A percentile compares a stretch with the other conserved stretches of the same genome.
These are phyloP conservation scores for Vitis rotundifolia DNA, from an alignment of 164 flowering plant genomes.

Conservation along the genomic window DNA sequence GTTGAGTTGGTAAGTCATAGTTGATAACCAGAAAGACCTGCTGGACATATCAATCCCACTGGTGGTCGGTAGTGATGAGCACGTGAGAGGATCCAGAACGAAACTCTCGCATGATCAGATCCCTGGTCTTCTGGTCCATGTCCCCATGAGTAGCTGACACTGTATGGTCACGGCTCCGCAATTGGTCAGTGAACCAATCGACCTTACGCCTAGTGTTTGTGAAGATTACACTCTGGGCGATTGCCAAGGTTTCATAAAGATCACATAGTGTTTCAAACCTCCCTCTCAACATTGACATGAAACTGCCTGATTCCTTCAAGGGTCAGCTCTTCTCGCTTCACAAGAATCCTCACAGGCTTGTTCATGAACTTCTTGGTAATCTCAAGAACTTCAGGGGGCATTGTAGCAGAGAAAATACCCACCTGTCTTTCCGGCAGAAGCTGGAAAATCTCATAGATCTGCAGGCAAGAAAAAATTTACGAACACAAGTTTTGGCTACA, in stretches of 20 bases:
- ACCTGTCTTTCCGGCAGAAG: slow-evolving; percentile 50
- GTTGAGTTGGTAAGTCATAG: slow-evolving; percentile 50
- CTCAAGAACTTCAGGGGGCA: slow-evolving; percentile 57
- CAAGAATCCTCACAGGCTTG: slow-evolving; percentile 54
- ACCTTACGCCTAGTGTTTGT: slow-evolving; percentile 60
- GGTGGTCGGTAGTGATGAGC: slow-evolving; percentile 56
- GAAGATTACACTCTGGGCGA: slow-evolving; percentile 56
- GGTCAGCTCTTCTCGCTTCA: slow-evolving; percentile 56
- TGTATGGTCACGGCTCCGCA: slow-evolving; percentile 48
- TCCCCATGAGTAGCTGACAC: slow-evolving; percentile 55
- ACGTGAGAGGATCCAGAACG: slow-evolving; percentile 54
- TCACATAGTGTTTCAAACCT: slow-evolving; percentile 58
- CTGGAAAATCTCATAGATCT: slow-evolving; percentile 55
- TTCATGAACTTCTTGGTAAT: slow-evolving; percentile 59
- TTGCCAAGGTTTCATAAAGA: slow-evolving; percentile 47
- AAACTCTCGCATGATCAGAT: slow-evolving; percentile 54
- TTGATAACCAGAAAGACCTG: slow-evolving; percentile 54
- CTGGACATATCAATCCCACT: slow-evolving; percentile 61
- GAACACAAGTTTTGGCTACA: too few species aligned
- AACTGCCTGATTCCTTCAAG: slow-evolving; percentile 58
- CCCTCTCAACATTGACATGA: slow-evolving; percentile 54
- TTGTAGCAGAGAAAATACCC: slow-evolving; percentile 53
- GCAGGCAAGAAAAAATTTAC: background rate
- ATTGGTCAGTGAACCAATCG: slow-evolving; percentile 54
- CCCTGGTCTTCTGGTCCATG: slow-evolving; percentile 53